Percentiles rank a stretch among this genome's conserved stretches.
Conservation (phyloP, 208 protist species). For the Crithidia fasciculata region DNA sequence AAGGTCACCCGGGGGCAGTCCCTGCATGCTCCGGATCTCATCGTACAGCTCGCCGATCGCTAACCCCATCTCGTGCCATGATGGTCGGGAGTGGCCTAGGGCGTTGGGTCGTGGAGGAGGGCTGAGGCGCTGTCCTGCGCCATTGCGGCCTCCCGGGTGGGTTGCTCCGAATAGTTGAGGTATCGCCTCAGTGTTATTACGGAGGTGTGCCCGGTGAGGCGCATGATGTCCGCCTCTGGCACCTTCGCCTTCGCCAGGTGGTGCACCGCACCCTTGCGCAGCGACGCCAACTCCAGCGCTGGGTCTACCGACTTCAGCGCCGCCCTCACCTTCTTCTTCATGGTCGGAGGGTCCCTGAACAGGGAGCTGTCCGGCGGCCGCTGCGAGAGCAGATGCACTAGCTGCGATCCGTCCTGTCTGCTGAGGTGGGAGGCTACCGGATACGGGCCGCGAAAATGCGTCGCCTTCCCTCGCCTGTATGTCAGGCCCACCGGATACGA, state of each 20-base stretch:
- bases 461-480: constrained; percentile 1
- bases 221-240: constrained; percentile 11
- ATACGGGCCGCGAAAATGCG: constrained; percentile 2
- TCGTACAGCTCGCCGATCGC: not conserved
- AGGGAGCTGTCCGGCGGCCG: not conserved
- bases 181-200: constrained; percentile 8
- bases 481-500: constrained; percentile 1
- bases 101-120: constrained; percentile 7
- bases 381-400: not conserved
- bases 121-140: constrained; percentile 19
- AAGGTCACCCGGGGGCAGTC: not conserved
- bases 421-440: not conserved
- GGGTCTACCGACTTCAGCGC: constrained; percentile 1
- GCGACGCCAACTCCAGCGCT: not conserved
- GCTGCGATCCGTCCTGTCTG: not conserved
- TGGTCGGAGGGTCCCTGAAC: not conserved
- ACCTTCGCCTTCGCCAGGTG: not conserved
- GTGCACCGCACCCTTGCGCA: constrained; percentile 14
- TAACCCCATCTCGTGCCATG: not conserved
- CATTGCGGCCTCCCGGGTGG: constrained; percentile 11
- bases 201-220: constrained; percentile 13
- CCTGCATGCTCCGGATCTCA: constrained; percentile 4
- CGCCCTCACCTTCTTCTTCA: constrained; percentile 2
- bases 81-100: not conserved
- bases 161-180: constrained; percentile 18